These are phyloP conservation scores for Leptographium flavum DNA, from an alignment of 2,329 filamentous ascomycete genomes.

Conservation along the genomic window DNA sequence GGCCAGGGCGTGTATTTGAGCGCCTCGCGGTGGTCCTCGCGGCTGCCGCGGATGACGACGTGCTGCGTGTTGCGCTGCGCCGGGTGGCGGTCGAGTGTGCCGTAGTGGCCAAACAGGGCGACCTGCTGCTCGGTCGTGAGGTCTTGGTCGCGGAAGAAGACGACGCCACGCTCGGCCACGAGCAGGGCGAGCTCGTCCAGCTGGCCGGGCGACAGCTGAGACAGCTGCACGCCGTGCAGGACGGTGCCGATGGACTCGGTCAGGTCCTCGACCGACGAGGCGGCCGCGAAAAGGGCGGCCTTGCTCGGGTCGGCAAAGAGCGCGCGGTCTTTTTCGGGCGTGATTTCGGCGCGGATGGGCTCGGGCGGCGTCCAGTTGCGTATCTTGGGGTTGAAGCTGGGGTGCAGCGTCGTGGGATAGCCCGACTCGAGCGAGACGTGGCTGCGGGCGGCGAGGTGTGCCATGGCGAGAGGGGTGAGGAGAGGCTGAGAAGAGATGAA, in stretches of 20 bases:
- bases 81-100: constrained; percentile 30
- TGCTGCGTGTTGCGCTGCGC: constrained; percentile 28
- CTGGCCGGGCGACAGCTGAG: constrained; percentile 26
- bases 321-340: constrained; percentile 22
- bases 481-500: neutral
- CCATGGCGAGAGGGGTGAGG: constrained; percentile 6
- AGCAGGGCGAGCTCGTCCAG: constrained; percentile 35
- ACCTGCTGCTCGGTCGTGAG: constrained; percentile 28
- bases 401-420: constrained; percentile 29
- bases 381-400: constrained; percentile 31
- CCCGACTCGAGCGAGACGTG: constrained; percentile 35
- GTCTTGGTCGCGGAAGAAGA: constrained; percentile 33
- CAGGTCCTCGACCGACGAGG: constrained; percentile 23
- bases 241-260: constrained; percentile 29
- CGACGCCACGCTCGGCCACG: constrained; percentile 30
- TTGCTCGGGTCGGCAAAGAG: constrained; percentile 29
- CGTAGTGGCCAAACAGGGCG: constrained; percentile 31
- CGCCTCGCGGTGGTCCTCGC: constrained; percentile 28
- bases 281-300: constrained; percentile 23
- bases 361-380: constrained; percentile 25
- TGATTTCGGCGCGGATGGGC: constrained; percentile 17
- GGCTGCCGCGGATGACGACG: constrained; percentile 28
- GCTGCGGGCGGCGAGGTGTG: constrained; percentile 28
- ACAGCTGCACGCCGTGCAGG: constrained; percentile 25
- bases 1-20: constrained; percentile 32